phyloP scores from a whole-genome alignment of 257 asterid genomes.

The Jacaranda copaia region DNA sequence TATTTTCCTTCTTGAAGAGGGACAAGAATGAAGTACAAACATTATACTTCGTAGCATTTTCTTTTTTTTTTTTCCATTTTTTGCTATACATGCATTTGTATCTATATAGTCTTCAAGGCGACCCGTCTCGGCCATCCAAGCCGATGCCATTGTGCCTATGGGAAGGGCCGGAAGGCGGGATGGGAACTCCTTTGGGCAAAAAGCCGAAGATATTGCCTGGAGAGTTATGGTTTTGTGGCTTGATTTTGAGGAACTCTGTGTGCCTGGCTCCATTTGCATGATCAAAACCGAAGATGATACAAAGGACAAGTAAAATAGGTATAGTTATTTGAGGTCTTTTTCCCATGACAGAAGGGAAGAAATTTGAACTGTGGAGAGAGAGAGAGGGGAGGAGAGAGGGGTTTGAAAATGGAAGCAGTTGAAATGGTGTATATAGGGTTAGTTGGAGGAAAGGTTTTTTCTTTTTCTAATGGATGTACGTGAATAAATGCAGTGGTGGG shows the following conservation, averaged over 20 bases:
- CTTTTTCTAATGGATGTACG: constrained; percentile 12
- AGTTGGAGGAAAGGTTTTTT: constrained; percentile 29
- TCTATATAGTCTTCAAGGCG: constrained; percentile 39
- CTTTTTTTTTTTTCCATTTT: neutral
- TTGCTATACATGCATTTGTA: constrained; percentile 1
- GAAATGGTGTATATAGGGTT: constrained; percentile 41
- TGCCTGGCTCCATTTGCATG: constrained; percentile 56
- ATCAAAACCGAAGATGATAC: constrained; percentile 33
- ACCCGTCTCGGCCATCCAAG: constrained; percentile 28
- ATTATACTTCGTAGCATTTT: neutral
- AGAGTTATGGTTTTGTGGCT: constrained; percentile 34
- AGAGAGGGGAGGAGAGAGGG: constrained; percentile 19
- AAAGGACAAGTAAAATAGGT: constrained; percentile 37
- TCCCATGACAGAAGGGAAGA: constrained; percentile 37
- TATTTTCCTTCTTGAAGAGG: constrained; percentile 7
- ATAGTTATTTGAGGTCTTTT: constrained; percentile 29
- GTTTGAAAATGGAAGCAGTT: constrained; percentile 34
- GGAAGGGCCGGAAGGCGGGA: constrained; percentile 89
- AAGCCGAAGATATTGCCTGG: constrained; percentile 41
- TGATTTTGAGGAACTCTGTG: constrained; percentile 54
- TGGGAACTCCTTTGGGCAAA: constrained; percentile 73
- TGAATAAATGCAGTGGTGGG: neutral
- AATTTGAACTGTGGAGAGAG: neutral
- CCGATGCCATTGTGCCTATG: constrained; percentile 66
- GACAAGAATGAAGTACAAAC: neutral